Evolutionary conservation across 179 eudicot genomes (phyloP), one percentile per base, ranked within the genome.

Genomic region (Patellifolia procumbens): DNA sequence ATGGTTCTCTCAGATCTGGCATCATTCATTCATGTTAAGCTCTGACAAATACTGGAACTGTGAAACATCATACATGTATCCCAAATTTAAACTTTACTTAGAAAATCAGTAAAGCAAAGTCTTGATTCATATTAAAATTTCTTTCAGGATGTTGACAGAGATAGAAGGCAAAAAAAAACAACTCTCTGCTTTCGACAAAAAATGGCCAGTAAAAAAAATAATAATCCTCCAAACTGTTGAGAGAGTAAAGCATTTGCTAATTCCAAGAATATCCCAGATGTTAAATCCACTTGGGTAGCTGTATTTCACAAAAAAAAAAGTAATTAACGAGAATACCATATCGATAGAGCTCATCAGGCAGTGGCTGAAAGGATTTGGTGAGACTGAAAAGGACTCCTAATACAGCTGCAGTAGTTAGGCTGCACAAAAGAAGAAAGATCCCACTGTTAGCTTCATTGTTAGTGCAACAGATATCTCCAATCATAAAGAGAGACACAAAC

Each of bases 1-100:
- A 91, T 32, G 99, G 99, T 45, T 93, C 89, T 82, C 77, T 89
- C 82, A 82, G 73, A 85, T 93, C 99, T 95, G 90, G 68, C 68
- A 85, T 51, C 82, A 63, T 68, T 48, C 32, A 75, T 37, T 59
- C 39, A 73, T 35, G 43, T 74, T 48, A 81, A 37, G 28, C 32
- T 43, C 58, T 71, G 51, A 71, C 55, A 37, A 32, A 61, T 19
- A 65, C 69, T 17, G 43, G 7, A 7, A 37, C 42, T n/a, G n/a
- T n/a, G n/a, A n/a, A 68, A 73, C 1, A 77, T 24, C 49, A 68
- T 64, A 35, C 73, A 63, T 31, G 7, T 2, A 24, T 49, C n/a
- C 51, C 51, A 74, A 68, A 68, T 39, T 19, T 35, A 7, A 52
- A 28, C n/a, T 31, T 73, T 46, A 35, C 26, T 10, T 39, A 34